Percentiles rank a stretch among this genome's conserved stretches.
phyloP scores from a whole-genome alignment of 1,284 basidiomycete species.

The Sanghuangporus baumii region DNA sequence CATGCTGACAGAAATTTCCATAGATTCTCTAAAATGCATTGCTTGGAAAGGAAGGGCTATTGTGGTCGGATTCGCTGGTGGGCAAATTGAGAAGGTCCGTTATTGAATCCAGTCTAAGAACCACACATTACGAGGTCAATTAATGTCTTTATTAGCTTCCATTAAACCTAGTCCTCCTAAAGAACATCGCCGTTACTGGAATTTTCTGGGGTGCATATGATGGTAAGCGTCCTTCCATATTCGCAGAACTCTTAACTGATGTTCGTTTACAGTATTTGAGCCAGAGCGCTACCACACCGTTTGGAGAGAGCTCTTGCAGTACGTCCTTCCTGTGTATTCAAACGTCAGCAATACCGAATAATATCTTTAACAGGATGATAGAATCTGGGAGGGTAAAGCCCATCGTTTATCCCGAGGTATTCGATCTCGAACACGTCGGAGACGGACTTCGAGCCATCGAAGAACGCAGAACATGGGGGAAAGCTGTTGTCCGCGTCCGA shows the following conservation, averaged over 20 bases:
- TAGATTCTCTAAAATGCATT: slow-evolving; percentile 84
- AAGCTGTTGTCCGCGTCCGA: slow-evolving; percentile 70
- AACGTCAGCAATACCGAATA: neutral
- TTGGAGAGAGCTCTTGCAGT: slow-evolving; percentile 73
- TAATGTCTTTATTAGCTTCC: slow-evolving; percentile 51
- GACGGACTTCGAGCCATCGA: slow-evolving; percentile 73
- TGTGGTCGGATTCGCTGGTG: slow-evolving; percentile 89
- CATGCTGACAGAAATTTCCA: slow-evolving; percentile 11
- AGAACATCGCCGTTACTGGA: slow-evolving; percentile 80
- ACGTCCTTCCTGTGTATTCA: slow-evolving; percentile 23
- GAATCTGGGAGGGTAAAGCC: slow-evolving; percentile 63
- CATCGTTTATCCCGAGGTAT: slow-evolving; percentile 68
- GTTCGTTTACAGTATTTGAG: slow-evolving; percentile 52
- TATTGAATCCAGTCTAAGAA: neutral
- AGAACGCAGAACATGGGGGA: slow-evolving; percentile 88
- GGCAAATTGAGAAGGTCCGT: slow-evolving; percentile 81
- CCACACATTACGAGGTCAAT: neutral
- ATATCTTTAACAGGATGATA: slow-evolving; percentile 48
- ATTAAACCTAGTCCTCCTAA: slow-evolving; percentile 83
- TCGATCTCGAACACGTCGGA: slow-evolving; percentile 50
- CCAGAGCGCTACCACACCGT: slow-evolving; percentile 59
- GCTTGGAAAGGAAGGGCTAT: slow-evolving; percentile 91
- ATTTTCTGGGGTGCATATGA: slow-evolving; percentile 83
- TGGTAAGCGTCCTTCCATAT: slow-evolving; percentile 36
- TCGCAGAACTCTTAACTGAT: neutral